These are phyloP conservation scores for Podospora didyma DNA, from an alignment of 495 filamentous ascomycete species.

Conservation along the genomic window DNA sequence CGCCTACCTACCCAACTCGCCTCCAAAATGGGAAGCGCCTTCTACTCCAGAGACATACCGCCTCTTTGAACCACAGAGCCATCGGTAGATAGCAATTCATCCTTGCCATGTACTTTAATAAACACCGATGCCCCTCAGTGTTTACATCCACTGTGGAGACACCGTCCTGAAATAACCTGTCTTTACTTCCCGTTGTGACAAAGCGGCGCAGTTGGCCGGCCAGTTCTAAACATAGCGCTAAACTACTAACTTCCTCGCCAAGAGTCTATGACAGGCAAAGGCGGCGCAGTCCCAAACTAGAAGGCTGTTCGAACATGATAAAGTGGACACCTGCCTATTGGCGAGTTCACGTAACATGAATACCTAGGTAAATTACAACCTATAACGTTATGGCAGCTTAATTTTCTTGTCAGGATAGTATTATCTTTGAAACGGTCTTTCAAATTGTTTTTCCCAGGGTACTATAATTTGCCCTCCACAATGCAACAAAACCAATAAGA, in stretches of 20 bases:
- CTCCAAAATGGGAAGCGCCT: too few species aligned
- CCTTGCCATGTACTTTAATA: not conserved
- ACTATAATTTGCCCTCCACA: not conserved
- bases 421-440: not conserved
- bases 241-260: not conserved
- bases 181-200: not conserved
- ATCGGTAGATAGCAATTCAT: not conserved
- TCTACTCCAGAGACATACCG: not conserved
- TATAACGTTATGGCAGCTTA: not conserved
- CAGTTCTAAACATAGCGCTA: not conserved
- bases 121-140: not conserved
- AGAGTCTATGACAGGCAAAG: not conserved
- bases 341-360: not conserved
- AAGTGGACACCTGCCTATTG: not conserved
- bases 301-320: not conserved
- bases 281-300: not conserved
- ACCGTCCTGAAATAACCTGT: not conserved
- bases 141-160: not conserved
- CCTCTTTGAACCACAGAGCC: not conserved
- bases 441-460: not conserved
- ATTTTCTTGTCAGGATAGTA: not conserved
- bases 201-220: not conserved
- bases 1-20: too few species aligned
- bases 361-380: not conserved
- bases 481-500: not conserved